Evolutionary conservation across 495 filamentous ascomycete genomes (phyloP).

Genomic region (Extremus antarcticus): DNA sequence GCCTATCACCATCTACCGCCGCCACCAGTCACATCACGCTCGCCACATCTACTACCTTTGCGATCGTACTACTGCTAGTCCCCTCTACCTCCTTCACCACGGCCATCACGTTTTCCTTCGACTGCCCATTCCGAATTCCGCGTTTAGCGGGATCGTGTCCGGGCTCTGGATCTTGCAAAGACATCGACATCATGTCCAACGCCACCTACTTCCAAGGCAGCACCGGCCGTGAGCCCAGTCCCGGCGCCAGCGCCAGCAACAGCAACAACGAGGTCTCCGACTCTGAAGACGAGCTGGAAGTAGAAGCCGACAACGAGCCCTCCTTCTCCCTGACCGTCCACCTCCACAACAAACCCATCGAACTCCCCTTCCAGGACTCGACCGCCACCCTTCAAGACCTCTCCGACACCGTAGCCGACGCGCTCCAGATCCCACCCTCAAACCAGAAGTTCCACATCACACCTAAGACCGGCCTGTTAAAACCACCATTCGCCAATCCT

Average conservation of each 20-base stretch:
- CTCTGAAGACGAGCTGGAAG: slow-evolving; percentile 6
- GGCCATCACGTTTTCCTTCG: not conserved
- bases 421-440: slow-evolving; percentile 49
- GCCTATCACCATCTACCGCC: not conserved
- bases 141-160: not conserved
- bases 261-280: not conserved
- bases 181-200: slow-evolving; percentile 3
- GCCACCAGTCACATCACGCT: no score
- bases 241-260: not conserved
- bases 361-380: slow-evolving; percentile 19
- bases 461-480: slow-evolving; percentile 55
- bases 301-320: slow-evolving; percentile 4
- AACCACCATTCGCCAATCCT: slow-evolving; percentile 50
- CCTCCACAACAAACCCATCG: slow-evolving; percentile 18
- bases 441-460: slow-evolving; percentile 71
- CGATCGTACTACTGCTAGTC: no score
- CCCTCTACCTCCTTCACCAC: no score
- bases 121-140: not conserved
- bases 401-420: slow-evolving; percentile 39
- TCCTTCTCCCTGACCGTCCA: slow-evolving; percentile 11
- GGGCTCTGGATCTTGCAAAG: slow-evolving; percentile 1
- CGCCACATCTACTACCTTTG: no score
- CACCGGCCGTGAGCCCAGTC: not conserved
- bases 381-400: slow-evolving; percentile 53
- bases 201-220: not conserved